phyloP scores from a whole-genome alignment of 2,329 filamentous ascomycete species.

The Botryosphaeria dothidea region DNA sequence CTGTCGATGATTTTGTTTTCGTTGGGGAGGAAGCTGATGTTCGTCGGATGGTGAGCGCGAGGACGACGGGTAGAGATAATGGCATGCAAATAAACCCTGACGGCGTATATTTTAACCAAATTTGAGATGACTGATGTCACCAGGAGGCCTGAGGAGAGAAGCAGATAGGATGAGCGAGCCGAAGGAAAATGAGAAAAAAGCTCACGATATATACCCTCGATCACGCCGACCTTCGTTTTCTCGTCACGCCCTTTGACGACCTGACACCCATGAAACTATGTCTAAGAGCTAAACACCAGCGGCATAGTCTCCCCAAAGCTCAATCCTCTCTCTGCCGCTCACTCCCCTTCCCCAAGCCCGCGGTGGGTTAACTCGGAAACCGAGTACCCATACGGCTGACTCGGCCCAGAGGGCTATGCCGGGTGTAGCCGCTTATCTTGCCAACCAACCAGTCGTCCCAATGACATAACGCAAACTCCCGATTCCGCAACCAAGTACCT shows the following conservation, averaged over 20 bases:
- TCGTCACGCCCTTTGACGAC: neutral
- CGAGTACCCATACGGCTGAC: neutral
- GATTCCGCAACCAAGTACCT: neutral
- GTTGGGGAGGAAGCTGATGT: neutral
- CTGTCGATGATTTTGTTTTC: neutral
- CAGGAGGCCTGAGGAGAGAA: neutral
- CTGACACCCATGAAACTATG: slow-evolving; percentile 1
- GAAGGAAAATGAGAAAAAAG: neutral
- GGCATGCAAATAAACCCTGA: neutral
- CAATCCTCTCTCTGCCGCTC: neutral
- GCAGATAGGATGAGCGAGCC: neutral
- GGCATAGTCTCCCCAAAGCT: neutral
- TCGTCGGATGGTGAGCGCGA: slow-evolving; percentile 6
- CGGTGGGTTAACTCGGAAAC: neutral
- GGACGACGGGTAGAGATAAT: slow-evolving; percentile 2
- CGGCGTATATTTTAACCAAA: neutral
- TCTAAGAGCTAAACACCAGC: slow-evolving; percentile 7
- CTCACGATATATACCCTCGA: neutral
- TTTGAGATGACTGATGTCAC: neutral
- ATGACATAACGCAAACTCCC: slow-evolving; percentile 17
- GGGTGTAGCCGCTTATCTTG: slow-evolving; percentile 5
- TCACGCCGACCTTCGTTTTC: neutral
- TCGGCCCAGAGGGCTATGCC: slow-evolving; percentile 1
- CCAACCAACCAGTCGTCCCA: neutral
- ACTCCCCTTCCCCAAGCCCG: neutral